Percentiles rank a stretch among this genome's conserved stretches.
Conservation (phyloP, 305 asterid genomes). For the Rubia peregrina region DNA sequence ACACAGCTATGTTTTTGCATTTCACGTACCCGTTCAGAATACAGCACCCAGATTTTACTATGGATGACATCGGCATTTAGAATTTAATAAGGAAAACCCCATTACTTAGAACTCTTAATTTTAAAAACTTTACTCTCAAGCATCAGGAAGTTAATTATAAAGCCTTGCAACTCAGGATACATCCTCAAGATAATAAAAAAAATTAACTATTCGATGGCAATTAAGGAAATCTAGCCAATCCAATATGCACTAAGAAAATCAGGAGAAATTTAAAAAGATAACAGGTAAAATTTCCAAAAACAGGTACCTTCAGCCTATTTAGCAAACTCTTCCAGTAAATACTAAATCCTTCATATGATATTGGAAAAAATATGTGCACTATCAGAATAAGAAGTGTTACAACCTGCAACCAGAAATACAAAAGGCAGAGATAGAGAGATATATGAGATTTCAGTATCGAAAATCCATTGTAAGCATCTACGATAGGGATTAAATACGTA, state of each 20-base stretch:
- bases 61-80: neutral
- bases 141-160: neutral
- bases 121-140: neutral
- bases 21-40: neutral
- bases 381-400: slow-evolving; percentile 60
- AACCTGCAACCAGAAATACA: slow-evolving; percentile 39
- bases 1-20: neutral
- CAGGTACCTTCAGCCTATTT: slow-evolving; percentile 68
- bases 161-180: neutral
- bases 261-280: slow-evolving; percentile 8
- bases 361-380: slow-evolving; percentile 63
- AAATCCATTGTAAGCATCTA: neutral
- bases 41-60: neutral
- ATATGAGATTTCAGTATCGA: neutral
- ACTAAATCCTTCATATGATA: slow-evolving; percentile 65
- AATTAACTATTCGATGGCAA: too few species aligned
- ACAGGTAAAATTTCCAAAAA: slow-evolving; percentile 17
- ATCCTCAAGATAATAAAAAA: neutral
- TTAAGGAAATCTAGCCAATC: neutral
- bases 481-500: neutral
- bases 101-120: neutral
- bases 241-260: slow-evolving; percentile 14
- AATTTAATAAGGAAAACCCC: neutral
- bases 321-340: slow-evolving; percentile 62
- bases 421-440: neutral